Conservation (phyloP, 441 rosid species). For the Adansonia grandidieri region DNA sequence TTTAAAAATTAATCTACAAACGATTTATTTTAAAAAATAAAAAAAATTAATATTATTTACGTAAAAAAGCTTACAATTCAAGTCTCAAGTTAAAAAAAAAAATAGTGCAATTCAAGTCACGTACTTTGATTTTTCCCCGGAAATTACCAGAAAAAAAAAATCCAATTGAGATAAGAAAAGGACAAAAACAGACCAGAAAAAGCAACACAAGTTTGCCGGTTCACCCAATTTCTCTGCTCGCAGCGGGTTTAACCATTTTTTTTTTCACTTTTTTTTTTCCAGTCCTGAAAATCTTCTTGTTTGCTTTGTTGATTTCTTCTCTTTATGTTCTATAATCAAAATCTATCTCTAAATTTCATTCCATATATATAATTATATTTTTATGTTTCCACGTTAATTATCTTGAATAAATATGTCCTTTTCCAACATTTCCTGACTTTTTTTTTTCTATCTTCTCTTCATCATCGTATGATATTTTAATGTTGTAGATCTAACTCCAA, state of each 20-base stretch:
- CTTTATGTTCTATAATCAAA: not conserved
- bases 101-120: no score
- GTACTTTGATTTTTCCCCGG: no score
- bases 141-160: no score
- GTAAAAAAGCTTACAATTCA: no score
- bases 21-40: no score
- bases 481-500: constrained; percentile 22
- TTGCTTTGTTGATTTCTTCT: not conserved
- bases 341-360: constrained; percentile 9
- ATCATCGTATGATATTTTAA: not conserved
- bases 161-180: no score
- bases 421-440: not conserved
- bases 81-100: no score
- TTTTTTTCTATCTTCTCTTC: not conserved
- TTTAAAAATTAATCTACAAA: no score
- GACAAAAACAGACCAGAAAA: not conserved
- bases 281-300: not conserved
- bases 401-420: not conserved
- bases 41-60: no score
- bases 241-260: not conserved
- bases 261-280: not conserved
- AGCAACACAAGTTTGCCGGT: not conserved
- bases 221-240: not conserved
- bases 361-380: not conserved
- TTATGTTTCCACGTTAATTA: not conserved